These are phyloP conservation scores for Auricularia sp. DNA, from an alignment of 768 basidiomycete species.

Conservation along the genomic window DNA sequence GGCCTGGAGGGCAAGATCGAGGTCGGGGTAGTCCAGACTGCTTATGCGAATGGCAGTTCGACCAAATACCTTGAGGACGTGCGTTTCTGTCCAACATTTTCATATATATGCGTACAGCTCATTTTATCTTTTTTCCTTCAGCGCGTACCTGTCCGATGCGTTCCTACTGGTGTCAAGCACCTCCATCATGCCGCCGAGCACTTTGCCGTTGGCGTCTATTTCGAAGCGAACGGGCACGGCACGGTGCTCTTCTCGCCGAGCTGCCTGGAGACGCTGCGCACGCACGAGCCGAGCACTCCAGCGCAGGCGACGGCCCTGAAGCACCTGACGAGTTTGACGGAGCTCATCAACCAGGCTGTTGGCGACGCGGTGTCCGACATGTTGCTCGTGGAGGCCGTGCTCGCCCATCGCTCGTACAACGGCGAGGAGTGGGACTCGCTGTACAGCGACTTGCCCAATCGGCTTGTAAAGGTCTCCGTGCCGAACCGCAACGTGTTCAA, in stretches of 20 bases:
- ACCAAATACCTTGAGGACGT: slow-evolving; percentile 86
- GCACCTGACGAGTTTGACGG: slow-evolving; percentile 65
- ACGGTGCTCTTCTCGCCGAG: slow-evolving; percentile 87
- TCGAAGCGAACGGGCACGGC: slow-evolving; percentile 98
- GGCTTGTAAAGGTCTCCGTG: slow-evolving; percentile 89
- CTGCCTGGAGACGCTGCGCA: slow-evolving; percentile 51
- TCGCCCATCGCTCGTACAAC: slow-evolving; percentile 80
- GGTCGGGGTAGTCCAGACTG: slow-evolving; percentile 95
- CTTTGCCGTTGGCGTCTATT: slow-evolving; percentile 95
- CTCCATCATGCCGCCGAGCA: slow-evolving; percentile 94
- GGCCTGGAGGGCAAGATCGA: slow-evolving; percentile 69
- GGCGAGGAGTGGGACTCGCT: slow-evolving; percentile 84
- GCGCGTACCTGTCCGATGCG: slow-evolving; percentile 91
- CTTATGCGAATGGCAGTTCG: slow-evolving; percentile 95
- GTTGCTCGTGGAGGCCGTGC: slow-evolving; percentile 87
- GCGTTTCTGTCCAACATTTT: slow-evolving; percentile 15
- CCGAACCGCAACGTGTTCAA: slow-evolving; percentile 71
- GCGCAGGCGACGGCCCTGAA: slow-evolving; percentile 73
- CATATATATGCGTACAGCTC: too few species aligned
- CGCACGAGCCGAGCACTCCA: slow-evolving; percentile 66
- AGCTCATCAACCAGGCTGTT: slow-evolving; percentile 95
- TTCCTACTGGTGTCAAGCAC: slow-evolving; percentile 94
- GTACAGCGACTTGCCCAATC: slow-evolving; percentile 89
- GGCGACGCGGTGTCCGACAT: slow-evolving; percentile 95
- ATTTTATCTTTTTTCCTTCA: slow-evolving; percentile 20